These are phyloP conservation scores for Peniophora sp. DNA, from an alignment of 1,284 basidiomycete species.

Conservation along the genomic window DNA sequence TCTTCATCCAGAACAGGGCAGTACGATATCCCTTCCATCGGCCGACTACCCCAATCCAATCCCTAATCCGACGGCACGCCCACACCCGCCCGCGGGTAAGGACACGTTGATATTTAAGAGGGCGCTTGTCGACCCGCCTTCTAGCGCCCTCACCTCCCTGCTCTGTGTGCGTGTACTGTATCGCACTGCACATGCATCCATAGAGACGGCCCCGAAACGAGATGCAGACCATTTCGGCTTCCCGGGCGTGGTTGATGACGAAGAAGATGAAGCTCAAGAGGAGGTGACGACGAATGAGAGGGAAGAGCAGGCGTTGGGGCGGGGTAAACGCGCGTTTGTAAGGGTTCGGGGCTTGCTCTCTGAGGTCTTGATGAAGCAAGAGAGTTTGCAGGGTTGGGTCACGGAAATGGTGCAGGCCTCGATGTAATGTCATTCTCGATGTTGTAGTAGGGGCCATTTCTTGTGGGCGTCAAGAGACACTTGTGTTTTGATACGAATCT, in stretches of 20 bases:
- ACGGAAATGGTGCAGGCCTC: slow-evolving; percentile 69
- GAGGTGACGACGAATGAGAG: slow-evolving; percentile 29
- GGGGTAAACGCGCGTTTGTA: slow-evolving; percentile 62
- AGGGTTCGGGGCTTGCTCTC: slow-evolving; percentile 55
- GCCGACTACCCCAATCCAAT: slow-evolving; percentile 45
- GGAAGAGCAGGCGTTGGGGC: slow-evolving; percentile 58
- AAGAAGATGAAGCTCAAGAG: slow-evolving; percentile 52
- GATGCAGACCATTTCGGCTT: slow-evolving; percentile 80
- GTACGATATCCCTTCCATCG: slow-evolving; percentile 55
- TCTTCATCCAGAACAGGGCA: slow-evolving; percentile 58
- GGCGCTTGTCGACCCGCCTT: slow-evolving; percentile 57
- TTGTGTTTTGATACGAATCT: not conserved
- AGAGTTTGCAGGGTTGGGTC: slow-evolving; percentile 68
- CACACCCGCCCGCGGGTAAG: slow-evolving; percentile 53
- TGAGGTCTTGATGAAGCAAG: slow-evolving; percentile 58
- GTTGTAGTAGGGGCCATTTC: not conserved
- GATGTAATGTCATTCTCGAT: slow-evolving; percentile 2
- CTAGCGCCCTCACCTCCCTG: slow-evolving; percentile 64
- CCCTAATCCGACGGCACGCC: slow-evolving; percentile 51
- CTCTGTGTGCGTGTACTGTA: slow-evolving; percentile 71
- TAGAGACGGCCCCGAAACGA: slow-evolving; percentile 60
- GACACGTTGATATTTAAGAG: slow-evolving; percentile 48
- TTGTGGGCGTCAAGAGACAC: slow-evolving; percentile 13
- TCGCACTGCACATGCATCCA: slow-evolving; percentile 62
- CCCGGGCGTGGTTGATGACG: slow-evolving; percentile 64